Evolutionary conservation across 139 green algal genomes (phyloP).

Genomic region (Closterium sp.): DNA sequence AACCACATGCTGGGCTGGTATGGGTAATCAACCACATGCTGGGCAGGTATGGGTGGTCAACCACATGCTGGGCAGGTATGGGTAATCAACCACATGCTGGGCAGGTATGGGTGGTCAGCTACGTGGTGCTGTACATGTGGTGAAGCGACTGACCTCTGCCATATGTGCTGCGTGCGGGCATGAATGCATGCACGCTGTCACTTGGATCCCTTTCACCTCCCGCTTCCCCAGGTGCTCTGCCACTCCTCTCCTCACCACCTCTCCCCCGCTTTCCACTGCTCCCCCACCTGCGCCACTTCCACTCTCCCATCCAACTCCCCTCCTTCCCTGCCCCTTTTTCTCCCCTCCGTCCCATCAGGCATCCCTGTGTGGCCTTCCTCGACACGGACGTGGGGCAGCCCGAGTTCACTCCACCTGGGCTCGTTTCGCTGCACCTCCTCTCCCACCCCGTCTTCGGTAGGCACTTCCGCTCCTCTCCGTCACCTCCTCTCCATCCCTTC

Average conservation of each 20-base stretch:
- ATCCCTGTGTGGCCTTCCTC: constrained; percentile 65
- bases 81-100: neutral
- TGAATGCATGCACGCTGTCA: too few species aligned
- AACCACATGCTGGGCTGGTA: constrained; percentile 51
- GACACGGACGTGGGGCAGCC: constrained; percentile 86
- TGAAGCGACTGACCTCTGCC: too few species aligned
- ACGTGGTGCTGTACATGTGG: too few species aligned
- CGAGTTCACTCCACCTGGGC: constrained; percentile 74
- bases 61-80: neutral
- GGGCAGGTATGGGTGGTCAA: neutral
- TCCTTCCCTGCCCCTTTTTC: too few species aligned
- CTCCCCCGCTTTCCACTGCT: too few species aligned
- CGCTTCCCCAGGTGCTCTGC: too few species aligned
- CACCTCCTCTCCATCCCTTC: neutral
- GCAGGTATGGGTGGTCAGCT: neutral
- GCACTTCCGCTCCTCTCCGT: neutral
- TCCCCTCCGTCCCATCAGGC: neutral
- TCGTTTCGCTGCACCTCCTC: constrained; percentile 72
- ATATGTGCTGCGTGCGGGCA: too few species aligned
- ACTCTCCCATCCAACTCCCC: too few species aligned
- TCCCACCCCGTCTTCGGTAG: constrained; percentile 46
- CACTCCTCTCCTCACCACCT: too few species aligned
- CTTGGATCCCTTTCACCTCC: too few species aligned
- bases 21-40: neutral
- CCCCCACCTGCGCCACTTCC: too few species aligned